Percentiles rank a stretch among this genome's conserved stretches.
phyloP scores from a whole-genome alignment of 192 early-diverging fungal genomes.

The Dimargaris xerosporica region DNA sequence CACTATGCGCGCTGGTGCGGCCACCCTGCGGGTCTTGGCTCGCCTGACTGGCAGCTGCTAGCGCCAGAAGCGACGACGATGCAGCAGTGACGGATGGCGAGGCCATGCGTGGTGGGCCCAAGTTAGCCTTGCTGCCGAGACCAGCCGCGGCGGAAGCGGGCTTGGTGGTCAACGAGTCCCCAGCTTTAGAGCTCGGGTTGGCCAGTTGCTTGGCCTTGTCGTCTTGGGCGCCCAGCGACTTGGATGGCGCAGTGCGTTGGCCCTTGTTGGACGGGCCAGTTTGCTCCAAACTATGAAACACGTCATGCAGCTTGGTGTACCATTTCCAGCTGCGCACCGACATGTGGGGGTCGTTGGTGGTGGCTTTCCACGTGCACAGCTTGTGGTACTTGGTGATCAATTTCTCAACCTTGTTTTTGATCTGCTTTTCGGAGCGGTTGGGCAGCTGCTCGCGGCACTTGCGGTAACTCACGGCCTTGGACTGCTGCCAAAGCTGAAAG shows the following conservation, averaged over 20 bases:
- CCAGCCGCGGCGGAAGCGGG: too few relatives aligned
- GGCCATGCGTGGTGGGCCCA: neutral
- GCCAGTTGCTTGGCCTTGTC: too few relatives aligned
- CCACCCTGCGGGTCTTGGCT: too few relatives aligned
- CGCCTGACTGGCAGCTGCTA: neutral
- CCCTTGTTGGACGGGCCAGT: conserved; percentile 4
- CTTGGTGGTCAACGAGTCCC: too few relatives aligned
- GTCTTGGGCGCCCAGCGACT: too few relatives aligned
- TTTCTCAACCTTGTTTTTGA: conserved; percentile 11
- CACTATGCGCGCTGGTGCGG: too few relatives aligned
- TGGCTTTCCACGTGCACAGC: conserved; percentile 8
- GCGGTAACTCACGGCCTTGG: conserved; percentile 11
- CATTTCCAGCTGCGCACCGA: conserved; percentile 10
- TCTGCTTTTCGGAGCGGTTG: conserved; percentile 11
- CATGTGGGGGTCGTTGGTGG: conserved; percentile 1
- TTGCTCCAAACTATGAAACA: conserved; percentile 4
- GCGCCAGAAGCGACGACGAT: conserved; percentile 9
- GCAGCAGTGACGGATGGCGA: conserved; percentile 10
- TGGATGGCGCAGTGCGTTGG: neutral
- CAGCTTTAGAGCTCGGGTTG: too few relatives aligned
- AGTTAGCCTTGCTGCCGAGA: too few relatives aligned
- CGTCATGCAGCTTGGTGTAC: conserved; percentile 11
- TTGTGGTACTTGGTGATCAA: conserved; percentile 12
- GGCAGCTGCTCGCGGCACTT: conserved; percentile 10
- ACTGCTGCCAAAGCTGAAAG: conserved; percentile 12